Percentiles rank a stretch among this genome's conserved stretches.
Evolutionary conservation across 805 yeast genomes (phyloP).

Genomic region (Ogataea nitratoaversa): DNA sequence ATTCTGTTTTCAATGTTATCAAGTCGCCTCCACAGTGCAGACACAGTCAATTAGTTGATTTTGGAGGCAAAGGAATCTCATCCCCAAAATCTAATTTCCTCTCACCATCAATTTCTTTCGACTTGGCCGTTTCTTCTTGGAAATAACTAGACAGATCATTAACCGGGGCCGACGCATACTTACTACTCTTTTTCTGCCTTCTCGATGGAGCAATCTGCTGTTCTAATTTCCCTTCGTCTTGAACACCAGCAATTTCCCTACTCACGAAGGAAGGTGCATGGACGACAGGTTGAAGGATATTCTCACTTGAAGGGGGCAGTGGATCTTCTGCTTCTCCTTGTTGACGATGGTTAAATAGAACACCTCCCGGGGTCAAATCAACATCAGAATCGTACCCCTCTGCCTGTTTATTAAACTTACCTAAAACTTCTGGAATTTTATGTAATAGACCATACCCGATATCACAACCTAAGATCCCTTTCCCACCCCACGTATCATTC

Average conservation of each 20-base stretch:
- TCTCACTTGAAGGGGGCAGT: conserved; percentile 10
- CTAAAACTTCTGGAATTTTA: conserved; percentile 56
- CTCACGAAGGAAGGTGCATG: conserved; percentile 22
- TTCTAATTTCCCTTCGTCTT: not conserved
- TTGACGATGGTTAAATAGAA: conserved; percentile 15
- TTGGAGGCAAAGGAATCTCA: conserved; percentile 35
- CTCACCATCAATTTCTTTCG: conserved; percentile 35
- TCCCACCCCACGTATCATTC: conserved; percentile 73
- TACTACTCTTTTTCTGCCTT: conserved; percentile 12
- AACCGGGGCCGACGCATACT: conserved; percentile 8
- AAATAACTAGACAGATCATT: conserved; percentile 36
- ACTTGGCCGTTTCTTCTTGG: conserved; percentile 38
- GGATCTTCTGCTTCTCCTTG: not conserved
- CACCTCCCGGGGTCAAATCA: conserved; percentile 23
- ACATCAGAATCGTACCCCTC: conserved; percentile 18
- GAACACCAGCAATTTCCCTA: not conserved
- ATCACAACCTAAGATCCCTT: conserved; percentile 85
- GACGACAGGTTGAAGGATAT: conserved; percentile 17
- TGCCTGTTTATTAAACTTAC: conserved; percentile 30
- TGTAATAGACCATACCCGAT: conserved; percentile 92
- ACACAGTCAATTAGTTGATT: not conserved
- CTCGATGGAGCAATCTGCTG: conserved; percentile 6
- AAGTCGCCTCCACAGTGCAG: not conserved
- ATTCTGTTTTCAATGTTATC: too few species aligned
- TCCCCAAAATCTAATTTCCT: conserved; percentile 20